Evolutionary conservation across 345 rosid genomes (phyloP).

Genomic region (Cardamine resedifolia): DNA sequence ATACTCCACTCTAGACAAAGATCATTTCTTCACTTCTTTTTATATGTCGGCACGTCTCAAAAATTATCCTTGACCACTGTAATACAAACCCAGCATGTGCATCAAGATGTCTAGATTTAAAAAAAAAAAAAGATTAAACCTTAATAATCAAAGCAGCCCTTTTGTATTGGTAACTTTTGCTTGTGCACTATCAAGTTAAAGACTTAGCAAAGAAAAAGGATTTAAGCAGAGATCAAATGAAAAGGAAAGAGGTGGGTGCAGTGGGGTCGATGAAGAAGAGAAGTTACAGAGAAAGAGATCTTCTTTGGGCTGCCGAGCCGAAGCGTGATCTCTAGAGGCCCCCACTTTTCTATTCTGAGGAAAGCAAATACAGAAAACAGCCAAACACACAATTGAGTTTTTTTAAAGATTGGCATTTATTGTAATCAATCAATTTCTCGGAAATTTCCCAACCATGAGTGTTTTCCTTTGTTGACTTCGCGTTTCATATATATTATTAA

Average conservation of each 20-base stretch:
- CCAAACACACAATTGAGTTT: not conserved
- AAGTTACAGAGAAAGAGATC: constrained; percentile 30
- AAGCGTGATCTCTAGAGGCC: constrained; percentile 27
- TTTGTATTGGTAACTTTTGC: constrained; percentile 6
- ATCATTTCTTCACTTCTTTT: constrained; percentile 22
- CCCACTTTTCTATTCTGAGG: constrained; percentile 23
- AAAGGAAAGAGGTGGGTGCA: constrained; percentile 1
- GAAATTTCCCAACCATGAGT: constrained; percentile 23
- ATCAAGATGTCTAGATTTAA: not conserved
- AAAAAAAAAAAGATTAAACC: not conserved
- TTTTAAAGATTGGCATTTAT: constrained; percentile 19
- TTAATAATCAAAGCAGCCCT: not conserved
- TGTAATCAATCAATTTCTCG: constrained; percentile 24
- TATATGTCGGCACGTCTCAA: constrained; percentile 22
- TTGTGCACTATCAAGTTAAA: constrained; percentile 1
- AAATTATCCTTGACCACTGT: constrained; percentile 10
- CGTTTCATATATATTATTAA: constrained; percentile 11
- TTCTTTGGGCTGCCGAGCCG: constrained; percentile 24
- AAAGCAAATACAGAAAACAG: constrained; percentile 10
- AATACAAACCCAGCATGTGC: not conserved
- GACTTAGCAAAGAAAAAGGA: not conserved
- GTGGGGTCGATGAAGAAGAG: not conserved
- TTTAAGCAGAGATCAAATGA: constrained; percentile 8
- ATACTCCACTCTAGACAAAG: constrained; percentile 2
- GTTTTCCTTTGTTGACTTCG: not conserved